Evolutionary conservation across 208 protist species (phyloP).

Genomic region (Leptomonas seymouri): DNA sequence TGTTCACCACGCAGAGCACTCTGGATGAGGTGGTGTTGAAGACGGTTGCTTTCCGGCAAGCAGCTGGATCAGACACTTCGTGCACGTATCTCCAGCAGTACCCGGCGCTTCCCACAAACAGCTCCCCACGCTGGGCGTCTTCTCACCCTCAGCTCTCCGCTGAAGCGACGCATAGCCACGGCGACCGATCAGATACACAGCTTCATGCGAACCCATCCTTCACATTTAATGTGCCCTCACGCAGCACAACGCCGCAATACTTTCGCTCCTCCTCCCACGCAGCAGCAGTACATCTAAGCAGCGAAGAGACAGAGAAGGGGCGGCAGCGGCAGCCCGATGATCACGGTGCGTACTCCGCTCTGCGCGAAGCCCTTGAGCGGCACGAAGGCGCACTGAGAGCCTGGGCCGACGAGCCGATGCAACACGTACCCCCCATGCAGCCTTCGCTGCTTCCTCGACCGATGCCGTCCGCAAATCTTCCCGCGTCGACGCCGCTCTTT

Average conservation of each 20-base stretch:
- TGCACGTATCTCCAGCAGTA: neutral
- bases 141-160: too few relatives aligned
- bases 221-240: constrained; percentile 18
- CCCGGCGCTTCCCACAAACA: neutral
- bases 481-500: too few relatives aligned
- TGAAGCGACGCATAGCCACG: too few relatives aligned
- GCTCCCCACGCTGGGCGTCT: too few relatives aligned
- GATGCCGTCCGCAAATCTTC: neutral
- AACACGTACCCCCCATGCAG: neutral
- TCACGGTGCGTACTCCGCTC: neutral
- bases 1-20: constrained; percentile 21
- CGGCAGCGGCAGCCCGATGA: neutral
- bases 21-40: constrained; percentile 30
- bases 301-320: neutral
- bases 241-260: neutral
- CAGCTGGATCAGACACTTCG: neutral
- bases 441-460: neutral
- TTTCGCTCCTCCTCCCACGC: neutral
- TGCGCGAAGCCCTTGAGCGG: constrained; percentile 16
- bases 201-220: constrained; percentile 5
- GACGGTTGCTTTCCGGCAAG: constrained; percentile 9
- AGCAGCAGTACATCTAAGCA: neutral
- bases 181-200: too few relatives aligned
- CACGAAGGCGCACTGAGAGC: constrained; percentile 33
- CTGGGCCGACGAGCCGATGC: constrained; percentile 25